Conservation (phyloP, 1,284 basidiomycete species). For the Trichosporon asahii region DNA sequence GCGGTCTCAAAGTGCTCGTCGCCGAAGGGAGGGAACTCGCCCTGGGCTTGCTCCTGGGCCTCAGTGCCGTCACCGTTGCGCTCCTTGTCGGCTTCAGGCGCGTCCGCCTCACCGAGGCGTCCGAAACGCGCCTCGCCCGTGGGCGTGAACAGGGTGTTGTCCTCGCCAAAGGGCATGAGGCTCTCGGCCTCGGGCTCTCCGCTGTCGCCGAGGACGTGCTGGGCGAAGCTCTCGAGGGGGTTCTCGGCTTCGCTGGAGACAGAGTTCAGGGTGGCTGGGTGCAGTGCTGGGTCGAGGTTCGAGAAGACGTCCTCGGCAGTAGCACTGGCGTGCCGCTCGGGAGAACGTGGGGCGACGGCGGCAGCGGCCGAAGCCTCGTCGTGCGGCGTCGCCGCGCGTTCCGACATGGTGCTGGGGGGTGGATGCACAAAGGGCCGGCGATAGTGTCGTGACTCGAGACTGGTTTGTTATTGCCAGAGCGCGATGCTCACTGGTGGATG, state of each 20-base stretch:
- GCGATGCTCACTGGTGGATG: slow-evolving; percentile 1
- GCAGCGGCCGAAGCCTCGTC: slow-evolving; percentile 2
- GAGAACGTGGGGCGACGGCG: not conserved
- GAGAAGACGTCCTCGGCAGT: slow-evolving; percentile 21
- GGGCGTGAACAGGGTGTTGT: slow-evolving; percentile 20
- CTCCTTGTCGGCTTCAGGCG: not conserved
- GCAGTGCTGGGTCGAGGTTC: slow-evolving; percentile 28
- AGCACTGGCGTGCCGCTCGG: not conserved
- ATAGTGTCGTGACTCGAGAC: not conserved
- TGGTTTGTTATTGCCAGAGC: not conserved
- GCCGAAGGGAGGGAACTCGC: slow-evolving; percentile 4
- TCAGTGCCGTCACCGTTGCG: slow-evolving; percentile 4
- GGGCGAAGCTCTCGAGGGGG: slow-evolving; percentile 30
- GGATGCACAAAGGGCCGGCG: not conserved
- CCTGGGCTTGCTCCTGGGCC: slow-evolving; percentile 9
- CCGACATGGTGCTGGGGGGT: slow-evolving; percentile 1
- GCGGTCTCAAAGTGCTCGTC: slow-evolving; percentile 6
- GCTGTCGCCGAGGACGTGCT: slow-evolving; percentile 27
- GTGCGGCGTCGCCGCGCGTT: slow-evolving; percentile 7
- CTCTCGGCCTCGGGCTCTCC: slow-evolving; percentile 18
- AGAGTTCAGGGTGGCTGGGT: slow-evolving; percentile 23
- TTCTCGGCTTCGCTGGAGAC: slow-evolving; percentile 19
- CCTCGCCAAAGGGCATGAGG: slow-evolving; percentile 16
- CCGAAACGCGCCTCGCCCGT: slow-evolving; percentile 23
- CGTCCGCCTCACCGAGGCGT: slow-evolving; percentile 2